Percentiles rank a stretch among this genome's conserved stretches.
phyloP scores from a whole-genome alignment of 2,329 filamentous ascomycete genomes.

The Orbilia blumenaviensis region DNA sequence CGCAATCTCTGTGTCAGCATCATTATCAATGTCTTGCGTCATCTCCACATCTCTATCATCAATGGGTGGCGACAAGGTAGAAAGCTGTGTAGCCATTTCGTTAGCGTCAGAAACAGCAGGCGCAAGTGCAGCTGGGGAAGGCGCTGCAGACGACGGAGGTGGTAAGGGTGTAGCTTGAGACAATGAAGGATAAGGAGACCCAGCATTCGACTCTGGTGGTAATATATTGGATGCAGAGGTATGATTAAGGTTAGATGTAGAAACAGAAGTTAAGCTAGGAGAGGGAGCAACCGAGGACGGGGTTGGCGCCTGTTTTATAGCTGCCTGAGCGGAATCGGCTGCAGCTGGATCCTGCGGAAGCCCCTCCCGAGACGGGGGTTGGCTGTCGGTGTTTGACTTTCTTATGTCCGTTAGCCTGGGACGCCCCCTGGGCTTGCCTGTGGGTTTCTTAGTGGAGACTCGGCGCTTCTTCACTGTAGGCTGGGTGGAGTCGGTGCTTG shows the following conservation, averaged over 20 bases:
- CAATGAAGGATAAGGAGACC: constrained; percentile 35
- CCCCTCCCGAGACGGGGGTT: constrained; percentile 47
- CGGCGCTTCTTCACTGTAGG: constrained; percentile 45
- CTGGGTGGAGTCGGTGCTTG: constrained; percentile 30
- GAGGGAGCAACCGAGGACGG: constrained; percentile 51
- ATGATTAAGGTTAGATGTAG: constrained; percentile 40
- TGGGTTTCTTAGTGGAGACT: constrained; percentile 46
- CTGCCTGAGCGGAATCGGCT: constrained; percentile 10
- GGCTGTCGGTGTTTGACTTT: constrained; percentile 40
- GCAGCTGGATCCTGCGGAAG: constrained; percentile 53
- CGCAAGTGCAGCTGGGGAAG: constrained; percentile 29
- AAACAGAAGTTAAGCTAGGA: constrained; percentile 43
- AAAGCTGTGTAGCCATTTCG: constrained; percentile 29
- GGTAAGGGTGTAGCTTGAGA: constrained; percentile 43
- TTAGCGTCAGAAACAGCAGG: constrained; percentile 18
- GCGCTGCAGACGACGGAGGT: constrained; percentile 40
- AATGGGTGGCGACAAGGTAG: constrained; percentile 28
- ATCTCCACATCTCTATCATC: constrained; percentile 47
- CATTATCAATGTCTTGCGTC: constrained; percentile 24
- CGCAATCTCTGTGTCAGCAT: constrained; percentile 47
- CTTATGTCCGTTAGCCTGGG: constrained; percentile 49
- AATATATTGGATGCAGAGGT: constrained; percentile 19
- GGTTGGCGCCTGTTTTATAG: constrained; percentile 53
- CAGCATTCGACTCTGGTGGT: constrained; percentile 16
- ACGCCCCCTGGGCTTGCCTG: constrained; percentile 48